These are phyloP conservation scores for Sugiyamaella castrensis DNA, from an alignment of 1,139 yeast genomes.

Conservation along the genomic window DNA sequence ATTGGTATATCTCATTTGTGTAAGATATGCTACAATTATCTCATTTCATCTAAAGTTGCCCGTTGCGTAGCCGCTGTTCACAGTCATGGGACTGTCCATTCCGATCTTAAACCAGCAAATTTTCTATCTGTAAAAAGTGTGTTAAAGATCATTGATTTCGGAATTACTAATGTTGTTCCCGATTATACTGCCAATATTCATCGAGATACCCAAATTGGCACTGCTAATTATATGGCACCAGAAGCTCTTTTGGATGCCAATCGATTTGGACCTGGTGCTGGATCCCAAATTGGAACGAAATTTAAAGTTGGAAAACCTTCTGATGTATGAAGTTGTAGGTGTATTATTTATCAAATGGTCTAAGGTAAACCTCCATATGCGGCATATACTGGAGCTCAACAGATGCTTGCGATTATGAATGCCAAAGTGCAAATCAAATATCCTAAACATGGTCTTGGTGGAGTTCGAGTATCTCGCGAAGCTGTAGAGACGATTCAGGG, in stretches of 20 bases:
- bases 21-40: conserved; percentile 77
- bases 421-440: conserved; percentile 76
- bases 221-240: conserved; percentile 98
- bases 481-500: conserved; percentile 69
- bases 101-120: conserved; percentile 94
- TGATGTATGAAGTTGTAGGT: conserved; percentile 98
- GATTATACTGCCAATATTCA: conserved; percentile 90
- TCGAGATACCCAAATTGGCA: conserved; percentile 88
- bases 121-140: conserved; percentile 83
- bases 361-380: conserved; percentile 94
- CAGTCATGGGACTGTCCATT: conserved; percentile 82
- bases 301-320: conserved; percentile 91
- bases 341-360: conserved; percentile 92
- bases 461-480: conserved; percentile 61
- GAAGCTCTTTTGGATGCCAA: conserved; percentile 76
- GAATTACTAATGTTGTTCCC: conserved; percentile 91
- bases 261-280: conserved; percentile 32
- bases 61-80: conserved; percentile 88
- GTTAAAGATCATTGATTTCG: conserved; percentile 89
- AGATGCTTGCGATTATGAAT: conserved; percentile 81
- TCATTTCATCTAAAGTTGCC: too few relatives aligned
- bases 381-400: conserved; percentile 69
- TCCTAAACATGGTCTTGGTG: conserved; percentile 62
- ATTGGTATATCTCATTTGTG: conserved; percentile 74
- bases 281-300: conserved; percentile 29